phyloP scores from a whole-genome alignment of 305 asterid genomes.

The Fraxinus baroniana region DNA sequence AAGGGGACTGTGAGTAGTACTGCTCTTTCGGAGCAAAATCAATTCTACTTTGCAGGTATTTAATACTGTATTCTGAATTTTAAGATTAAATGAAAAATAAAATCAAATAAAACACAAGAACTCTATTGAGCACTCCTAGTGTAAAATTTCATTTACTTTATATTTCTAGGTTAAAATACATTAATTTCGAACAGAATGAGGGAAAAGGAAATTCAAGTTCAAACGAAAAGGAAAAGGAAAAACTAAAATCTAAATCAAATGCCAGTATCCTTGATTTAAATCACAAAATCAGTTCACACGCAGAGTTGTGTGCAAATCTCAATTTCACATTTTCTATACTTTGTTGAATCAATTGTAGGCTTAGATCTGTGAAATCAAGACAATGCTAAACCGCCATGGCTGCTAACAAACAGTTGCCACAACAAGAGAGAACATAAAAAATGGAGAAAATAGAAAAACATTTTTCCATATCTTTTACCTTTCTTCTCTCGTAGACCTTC shows the following conservation, averaged over 20 bases:
- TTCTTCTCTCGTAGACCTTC: not conserved
- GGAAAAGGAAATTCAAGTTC: too few species aligned
- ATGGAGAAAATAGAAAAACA: not conserved
- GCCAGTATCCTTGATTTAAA: not conserved
- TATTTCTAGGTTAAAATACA: too few species aligned
- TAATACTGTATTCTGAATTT: not conserved
- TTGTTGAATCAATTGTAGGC: not conserved
- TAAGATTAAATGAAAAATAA: too few species aligned
- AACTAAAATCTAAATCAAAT: too few species aligned
- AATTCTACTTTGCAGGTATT: not conserved
- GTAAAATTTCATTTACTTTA: too few species aligned
- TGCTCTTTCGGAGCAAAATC: not conserved
- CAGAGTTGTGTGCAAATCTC: not conserved
- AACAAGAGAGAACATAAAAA: not conserved
- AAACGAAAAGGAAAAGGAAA: not conserved
- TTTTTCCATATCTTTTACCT: not conserved
- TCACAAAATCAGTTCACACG: not conserved
- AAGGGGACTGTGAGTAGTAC: not conserved
- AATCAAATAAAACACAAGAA: too few species aligned
- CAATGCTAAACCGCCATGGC: constrained; percentile 11
- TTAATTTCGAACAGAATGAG: too few species aligned
- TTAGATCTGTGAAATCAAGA: constrained; percentile 16
- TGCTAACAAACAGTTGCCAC: constrained; percentile 1
- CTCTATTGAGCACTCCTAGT: not conserved
- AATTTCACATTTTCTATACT: too few species aligned